Evolutionary conservation across 768 basidiomycete species (phyloP).

Genomic region (Coprinopsis cinerea): DNA sequence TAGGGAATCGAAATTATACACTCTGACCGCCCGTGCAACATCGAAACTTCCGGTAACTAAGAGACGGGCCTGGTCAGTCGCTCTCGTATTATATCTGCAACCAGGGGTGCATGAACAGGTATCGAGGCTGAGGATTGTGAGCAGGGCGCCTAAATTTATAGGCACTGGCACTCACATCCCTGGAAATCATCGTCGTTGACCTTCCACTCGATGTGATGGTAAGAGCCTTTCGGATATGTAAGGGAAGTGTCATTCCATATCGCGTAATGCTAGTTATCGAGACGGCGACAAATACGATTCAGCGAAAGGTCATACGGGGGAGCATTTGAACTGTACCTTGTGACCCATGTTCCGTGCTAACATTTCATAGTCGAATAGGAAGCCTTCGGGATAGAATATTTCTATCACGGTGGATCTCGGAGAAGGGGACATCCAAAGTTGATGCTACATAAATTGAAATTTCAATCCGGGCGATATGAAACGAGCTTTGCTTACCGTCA

Average conservation of each 20-base stretch:
- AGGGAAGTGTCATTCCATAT: constrained; percentile 61
- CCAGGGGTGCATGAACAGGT: not conserved
- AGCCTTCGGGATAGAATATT: constrained; percentile 51
- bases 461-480: not conserved
- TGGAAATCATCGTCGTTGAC: not conserved
- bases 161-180: not conserved
- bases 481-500: constrained; percentile 30
- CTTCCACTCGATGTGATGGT: constrained; percentile 14
- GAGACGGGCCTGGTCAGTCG: no score
- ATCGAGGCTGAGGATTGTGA: not conserved
- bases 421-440: constrained; percentile 65
- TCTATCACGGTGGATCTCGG: constrained; percentile 62
- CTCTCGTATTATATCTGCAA: no score
- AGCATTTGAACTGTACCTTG: constrained; percentile 6
- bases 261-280: constrained; percentile 40
- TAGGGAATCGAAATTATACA: no score
- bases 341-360: constrained; percentile 36
- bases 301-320: no score
- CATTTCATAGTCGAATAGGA: constrained; percentile 34
- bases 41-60: no score
- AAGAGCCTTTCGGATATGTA: constrained; percentile 25
- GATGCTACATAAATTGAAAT: constrained; percentile 29
- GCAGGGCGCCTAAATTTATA: not conserved
- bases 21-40: no score
- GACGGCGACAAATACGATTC: not conserved